Evolutionary conservation across 2,329 filamentous ascomycete species (phyloP), one percentile per base, ranked within the genome.

Genomic region (Alternaria incomplexa): DNA sequence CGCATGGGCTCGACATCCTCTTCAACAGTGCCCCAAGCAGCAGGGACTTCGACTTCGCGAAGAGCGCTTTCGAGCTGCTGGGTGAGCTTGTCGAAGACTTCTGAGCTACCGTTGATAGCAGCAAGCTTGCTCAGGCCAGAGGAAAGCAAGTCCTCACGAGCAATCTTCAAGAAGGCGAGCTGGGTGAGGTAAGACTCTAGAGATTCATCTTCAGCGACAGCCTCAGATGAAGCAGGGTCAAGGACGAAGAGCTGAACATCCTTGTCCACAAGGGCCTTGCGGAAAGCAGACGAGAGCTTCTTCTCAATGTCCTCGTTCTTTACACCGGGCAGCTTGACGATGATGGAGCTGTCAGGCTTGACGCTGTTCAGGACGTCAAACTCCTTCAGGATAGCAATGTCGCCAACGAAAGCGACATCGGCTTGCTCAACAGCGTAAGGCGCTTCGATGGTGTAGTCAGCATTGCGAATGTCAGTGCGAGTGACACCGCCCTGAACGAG

Each of bases 231-330:
- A 1, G 90, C 84, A 6, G 91, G 85, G 77, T 99, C 93, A 13
- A 98, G 80, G 32, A 96, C 82, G 71, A 90, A 91, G 36, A 99
- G 85, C 65, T 90, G 83, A 32, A 94, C 83, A 32, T 86, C 85
- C 80, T 92, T 93, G 73, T 89, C 85, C 57, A 89, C 88, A 54
- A 97, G 81, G 13, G 86, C 84, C 80, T 91, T 93, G 76, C 91
- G 90, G 67, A 96, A 87, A 50, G 84, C 79, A 40, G 86, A 84
- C 2, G 93, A 88, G 6, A 99, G 84, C 72, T 92, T 90, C 87
- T 96, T 97, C 83, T 98, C 95, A 7, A 94, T 79, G 36, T 97
- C 93, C 47, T 96, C 95, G 55, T 93, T 88, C 82, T 97, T 97
- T 79, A 93, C 88, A 70, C 89, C 90, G 26, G 92, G 86, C 23